These are phyloP conservation scores for Colletotrichum salicis DNA, from an alignment of 2,329 filamentous ascomycete species.

Conservation along the genomic window DNA sequence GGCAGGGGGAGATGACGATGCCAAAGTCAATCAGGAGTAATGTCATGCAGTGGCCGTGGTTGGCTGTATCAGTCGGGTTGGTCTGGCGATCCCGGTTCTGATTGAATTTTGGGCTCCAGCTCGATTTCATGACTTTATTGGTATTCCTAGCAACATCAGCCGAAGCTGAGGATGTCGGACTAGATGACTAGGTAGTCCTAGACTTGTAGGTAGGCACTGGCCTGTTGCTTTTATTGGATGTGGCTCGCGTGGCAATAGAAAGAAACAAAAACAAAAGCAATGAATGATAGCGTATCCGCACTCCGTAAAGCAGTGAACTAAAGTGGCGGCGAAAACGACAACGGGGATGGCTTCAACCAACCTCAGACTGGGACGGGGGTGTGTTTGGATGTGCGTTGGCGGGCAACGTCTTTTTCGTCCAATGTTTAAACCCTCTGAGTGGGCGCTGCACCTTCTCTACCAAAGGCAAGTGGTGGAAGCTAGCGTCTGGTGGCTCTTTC, in stretches of 20 bases:
- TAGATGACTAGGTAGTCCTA: not conserved
- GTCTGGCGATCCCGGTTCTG: not conserved
- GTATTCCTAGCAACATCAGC: not conserved
- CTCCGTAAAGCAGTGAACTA: no score
- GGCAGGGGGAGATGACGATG: constrained; percentile 20
- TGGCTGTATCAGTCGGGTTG: not conserved
- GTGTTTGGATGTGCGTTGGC: constrained; percentile 24
- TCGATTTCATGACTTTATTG: not conserved
- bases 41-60: constrained; percentile 30
- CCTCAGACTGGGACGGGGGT: not conserved
- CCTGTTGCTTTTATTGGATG: not conserved
- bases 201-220: not conserved
- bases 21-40: constrained; percentile 22
- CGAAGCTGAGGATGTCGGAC: not conserved
- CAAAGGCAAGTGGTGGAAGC: no score
- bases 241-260: not conserved
- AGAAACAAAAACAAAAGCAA: constrained; percentile 1
- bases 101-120: not conserved
- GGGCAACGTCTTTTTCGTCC: constrained; percentile 22
- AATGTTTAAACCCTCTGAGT: not conserved
- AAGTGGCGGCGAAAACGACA: not conserved
- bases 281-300: no score
- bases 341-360: not conserved
- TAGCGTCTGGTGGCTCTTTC: not conserved
- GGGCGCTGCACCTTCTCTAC: not conserved